Percentiles rank a stretch among this genome's conserved stretches.
phyloP scores from a whole-genome alignment of 768 basidiomycete genomes.

The Termitomyces sp. region DNA sequence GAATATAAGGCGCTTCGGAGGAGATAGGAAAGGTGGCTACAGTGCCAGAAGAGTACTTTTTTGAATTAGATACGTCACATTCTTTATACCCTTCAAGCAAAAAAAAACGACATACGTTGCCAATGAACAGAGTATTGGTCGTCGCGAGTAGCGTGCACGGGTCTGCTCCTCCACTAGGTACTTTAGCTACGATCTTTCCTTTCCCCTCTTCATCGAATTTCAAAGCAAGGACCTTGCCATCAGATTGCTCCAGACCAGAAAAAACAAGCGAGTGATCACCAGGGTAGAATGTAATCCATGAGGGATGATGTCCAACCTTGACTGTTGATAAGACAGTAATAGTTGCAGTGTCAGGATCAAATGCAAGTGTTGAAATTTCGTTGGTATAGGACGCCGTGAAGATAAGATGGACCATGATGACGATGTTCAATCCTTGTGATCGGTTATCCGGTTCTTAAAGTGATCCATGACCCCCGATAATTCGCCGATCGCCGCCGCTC shows the following conservation, averaged over 20 bases:
- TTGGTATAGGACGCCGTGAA: slow-evolving; percentile 63
- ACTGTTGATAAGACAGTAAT: slow-evolving; percentile 40
- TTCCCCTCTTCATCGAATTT: slow-evolving; percentile 49
- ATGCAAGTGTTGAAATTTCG: slow-evolving; percentile 55
- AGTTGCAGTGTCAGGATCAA: slow-evolving; percentile 44
- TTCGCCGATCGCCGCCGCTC: slow-evolving; percentile 6
- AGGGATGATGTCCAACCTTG: slow-evolving; percentile 57
- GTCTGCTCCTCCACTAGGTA: slow-evolving; percentile 49
- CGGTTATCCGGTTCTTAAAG: slow-evolving; percentile 12
- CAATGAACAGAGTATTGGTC: slow-evolving; percentile 54
- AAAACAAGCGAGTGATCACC: slow-evolving; percentile 52
- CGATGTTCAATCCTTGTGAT: slow-evolving; percentile 3
- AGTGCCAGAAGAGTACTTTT: slow-evolving; percentile 65
- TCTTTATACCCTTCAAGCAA: not conserved
- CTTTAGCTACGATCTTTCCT: slow-evolving; percentile 42
- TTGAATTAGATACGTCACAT: not conserved
- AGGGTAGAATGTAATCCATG: slow-evolving; percentile 69
- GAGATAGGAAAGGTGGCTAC: slow-evolving; percentile 53
- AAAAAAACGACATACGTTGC: slow-evolving; percentile 53
- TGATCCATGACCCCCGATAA: slow-evolving; percentile 11
- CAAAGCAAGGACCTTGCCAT: slow-evolving; percentile 61
- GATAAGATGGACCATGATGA: slow-evolving; percentile 38
- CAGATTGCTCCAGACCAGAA: slow-evolving; percentile 57
- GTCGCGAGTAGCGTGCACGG: slow-evolving; percentile 61
- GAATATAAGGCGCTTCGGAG: slow-evolving; percentile 38